Conservation (phyloP, 2,329 filamentous ascomycete species). For the Talaromyces sp. region DNA sequence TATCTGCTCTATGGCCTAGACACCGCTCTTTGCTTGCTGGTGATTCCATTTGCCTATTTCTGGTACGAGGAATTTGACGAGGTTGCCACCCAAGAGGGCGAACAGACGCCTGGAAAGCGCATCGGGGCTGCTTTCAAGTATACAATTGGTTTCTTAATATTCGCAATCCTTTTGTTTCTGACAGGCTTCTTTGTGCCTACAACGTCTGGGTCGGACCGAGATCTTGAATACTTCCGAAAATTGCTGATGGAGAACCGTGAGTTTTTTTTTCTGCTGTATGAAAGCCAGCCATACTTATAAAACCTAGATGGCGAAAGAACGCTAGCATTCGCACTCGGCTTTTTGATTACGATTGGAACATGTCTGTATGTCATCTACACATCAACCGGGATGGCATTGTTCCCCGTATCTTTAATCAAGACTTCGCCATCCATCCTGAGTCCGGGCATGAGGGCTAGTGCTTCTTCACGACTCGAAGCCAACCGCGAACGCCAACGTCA, state of each 20-base stretch:
- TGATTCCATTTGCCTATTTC: conserved; percentile 96
- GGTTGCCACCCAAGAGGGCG: conserved; percentile 73
- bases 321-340: conserved; percentile 78
- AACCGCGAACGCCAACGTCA: conserved; percentile 91
- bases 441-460: conserved; percentile 70
- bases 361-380: conserved; percentile 86
- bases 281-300: conserved; percentile 10
- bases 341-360: conserved; percentile 83
- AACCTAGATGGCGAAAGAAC: conserved; percentile 74
- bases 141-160: conserved; percentile 73
- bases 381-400: conserved; percentile 76
- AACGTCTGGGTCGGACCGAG: conserved; percentile 61
- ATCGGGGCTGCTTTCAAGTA: conserved; percentile 87
- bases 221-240: conserved; percentile 87
- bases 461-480: conserved; percentile 71
- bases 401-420: conserved; percentile 89
- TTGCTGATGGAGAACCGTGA: conserved; percentile 74
- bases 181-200: conserved; percentile 92
- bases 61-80: conserved; percentile 98
- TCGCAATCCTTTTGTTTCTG: conserved; percentile 73
- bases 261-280: conserved; percentile 17
- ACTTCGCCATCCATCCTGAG: conserved; percentile 81
- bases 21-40: conserved; percentile 77
- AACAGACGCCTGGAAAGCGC: conserved; percentile 63
- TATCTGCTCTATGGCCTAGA: conserved; percentile 91